Evolutionary conservation across 495 filamentous ascomycete species (phyloP), one percentile per base, ranked within the genome.

Genomic region (Aspergillus panamensis): DNA sequence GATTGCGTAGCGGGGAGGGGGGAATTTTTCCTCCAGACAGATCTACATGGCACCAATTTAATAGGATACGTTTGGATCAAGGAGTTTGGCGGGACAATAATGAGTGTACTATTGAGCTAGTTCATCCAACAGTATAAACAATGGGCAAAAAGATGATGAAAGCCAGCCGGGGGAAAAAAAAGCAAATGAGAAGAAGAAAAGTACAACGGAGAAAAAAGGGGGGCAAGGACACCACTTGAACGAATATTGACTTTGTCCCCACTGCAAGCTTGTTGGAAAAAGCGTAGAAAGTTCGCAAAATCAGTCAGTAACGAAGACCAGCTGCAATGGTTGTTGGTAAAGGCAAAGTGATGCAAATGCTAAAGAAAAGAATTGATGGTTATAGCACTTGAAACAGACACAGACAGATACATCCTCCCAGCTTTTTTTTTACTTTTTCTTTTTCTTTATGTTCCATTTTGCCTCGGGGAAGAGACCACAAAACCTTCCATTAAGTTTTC

Each of bases 171-270:
- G 25, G 25, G 5, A 25, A 25, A 25, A 25, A 25, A 25, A 25
- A 25, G 5, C 25, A 25, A 5, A 25, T 25, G 25, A 25, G 25
- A 25, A n/a, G 19, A 45, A 44, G 16, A 43, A 44, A 45, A 45
- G 42, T 12, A 20, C 10, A 49, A 45, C 20, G 42, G 19, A 16
- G 8, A 20, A 17, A 45, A 45, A 45, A 20, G 42, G 9, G 9
- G 9, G 16, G 16, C 25, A 25, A 21, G 14, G 42, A 20, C 42
- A 44, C 42, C 19, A 3, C 19, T 45, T 45, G 42, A 45, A 20
- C 14, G 42, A 45, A 45, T 45, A 45, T 45, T 45, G 42, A 12
- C 42, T 45, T 45, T 45, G 42, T 45, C 17, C 10, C 47, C 47
- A 31, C 47, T n/a, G 29, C 21, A 49, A 20, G 47, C 47, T 49